Base-by-base conservation (phyloP, 306 rosid genomes). In the Cicer arietinum region DNA sequence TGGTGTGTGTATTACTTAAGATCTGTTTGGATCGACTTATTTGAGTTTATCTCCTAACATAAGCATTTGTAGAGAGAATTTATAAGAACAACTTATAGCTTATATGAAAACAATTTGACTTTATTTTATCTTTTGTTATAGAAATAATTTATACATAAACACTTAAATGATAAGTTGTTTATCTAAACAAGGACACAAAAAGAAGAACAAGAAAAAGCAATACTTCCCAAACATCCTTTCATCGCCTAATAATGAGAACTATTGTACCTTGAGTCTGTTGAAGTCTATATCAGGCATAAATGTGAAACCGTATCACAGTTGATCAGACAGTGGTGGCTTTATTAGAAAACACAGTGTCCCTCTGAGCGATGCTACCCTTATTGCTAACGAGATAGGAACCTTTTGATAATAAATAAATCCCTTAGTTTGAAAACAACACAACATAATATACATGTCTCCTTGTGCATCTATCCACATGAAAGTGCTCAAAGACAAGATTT, bases 271-370 rank as follows among this genome's bases (percentile, higher is more conserved):
- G 56, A 94, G 57, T 71, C 95, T 90, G 46, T 81, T 84, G 75
- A 94, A 86, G 65, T 89, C 93, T 50, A 94, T 78, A 64, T 90
- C 87, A 8, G 99, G 99, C 99, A 94, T 92, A 73, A 84, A 92
- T 58, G 97, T 92, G 86, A 94, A 94, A 79, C 90, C 81, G 80
- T 82, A 86, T 97, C 99, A 94, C 77, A 94, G 58, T 47, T 86
- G 95, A 85, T 94, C 97, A 12, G 97, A 87, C 54, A 97, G 99
- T 78, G 99, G 99, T 9, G 99, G 96, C 85, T 92, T 94, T 86
- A 94, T 85, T 65, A 89, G 95, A 74, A 94, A 74, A 61, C 93
- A 93, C 76, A 94, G 47, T 58, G 96, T 91, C 79, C 98, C 97
- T 84, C 86, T 85, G 61, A 91, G 92, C 58, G 95, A 90, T 78